Evolutionary conservation across 805 yeast genomes (phyloP), one percentile per base, ranked within the genome.

Genomic region (Zygosaccharomyces siamensis): DNA sequence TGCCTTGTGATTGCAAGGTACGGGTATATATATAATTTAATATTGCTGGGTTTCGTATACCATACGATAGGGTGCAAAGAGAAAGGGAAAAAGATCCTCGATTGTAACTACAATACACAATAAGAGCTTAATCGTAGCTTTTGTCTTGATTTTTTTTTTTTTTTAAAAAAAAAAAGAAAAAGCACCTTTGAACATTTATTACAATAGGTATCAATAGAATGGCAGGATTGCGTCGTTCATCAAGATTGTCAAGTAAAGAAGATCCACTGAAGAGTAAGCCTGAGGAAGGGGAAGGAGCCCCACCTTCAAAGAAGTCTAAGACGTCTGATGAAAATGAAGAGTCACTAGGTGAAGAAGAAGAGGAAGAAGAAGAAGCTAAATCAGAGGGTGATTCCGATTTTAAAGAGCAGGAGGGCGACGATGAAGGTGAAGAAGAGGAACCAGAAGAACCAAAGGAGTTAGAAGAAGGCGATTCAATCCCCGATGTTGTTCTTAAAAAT

Each of bases 391-490:
- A 30, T 30, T 41, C 44, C 16, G 44, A 23, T 12, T 39, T 39
- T 11, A 26, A 41, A 12, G 44, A 41, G 20, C 37, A 33, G 11
- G 37, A 33, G 16, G 37, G 23, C 2, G 37, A 33, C 1, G 21
- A 10, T 33, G 37, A 33, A 18, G 46, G 40, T 20, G 50, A 44
- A 42, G 45, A 43, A 3, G 52, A 46, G 8, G 43, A 44, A 20
- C 24, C 48, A n/a, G 55, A 43, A 2, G 49, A 45, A 23, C 37
- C 39, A 2, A 35, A 41, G 4, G 62, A 56, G 27, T 44, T 75
- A 32, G 64, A 77, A 47, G 71, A 79, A 14, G 93, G 90, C 24
- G 89, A 81, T 59, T 67, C 66, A 7, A 74, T 86, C 39, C 95
- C 95, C 11, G 83, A 80, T 49, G 55, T 89, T 39, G 72, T 74